These are phyloP conservation scores for Trypanosoma mega DNA, from an alignment of 208 protist species.

Conservation along the genomic window DNA sequence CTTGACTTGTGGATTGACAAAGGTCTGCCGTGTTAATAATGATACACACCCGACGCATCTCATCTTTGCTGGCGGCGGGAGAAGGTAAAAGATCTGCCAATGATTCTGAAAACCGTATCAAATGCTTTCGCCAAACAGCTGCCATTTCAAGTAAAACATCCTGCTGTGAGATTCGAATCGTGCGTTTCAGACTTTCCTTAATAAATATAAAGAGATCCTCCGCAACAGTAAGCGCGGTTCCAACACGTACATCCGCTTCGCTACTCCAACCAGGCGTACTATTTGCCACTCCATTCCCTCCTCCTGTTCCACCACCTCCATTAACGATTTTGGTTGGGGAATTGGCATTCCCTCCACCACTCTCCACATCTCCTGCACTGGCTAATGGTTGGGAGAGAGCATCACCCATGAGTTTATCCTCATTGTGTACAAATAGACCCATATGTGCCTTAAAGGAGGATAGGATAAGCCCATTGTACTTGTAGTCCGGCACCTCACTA, in stretches of 20 bases:
- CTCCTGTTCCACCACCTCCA: slow-evolving; percentile 1
- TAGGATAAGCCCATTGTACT: slow-evolving; percentile 82
- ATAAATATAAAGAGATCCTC: slow-evolving; percentile 92
- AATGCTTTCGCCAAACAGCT: slow-evolving; percentile 74
- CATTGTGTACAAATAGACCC: slow-evolving; percentile 75
- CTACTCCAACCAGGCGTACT: slow-evolving; percentile 61
- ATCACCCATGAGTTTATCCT: slow-evolving; percentile 83
- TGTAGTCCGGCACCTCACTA: slow-evolving; percentile 67
- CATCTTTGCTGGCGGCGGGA: slow-evolving; percentile 39
- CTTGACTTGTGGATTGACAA: slow-evolving; percentile 69
- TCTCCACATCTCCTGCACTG: slow-evolving; percentile 68
- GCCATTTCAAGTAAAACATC: slow-evolving; percentile 88
- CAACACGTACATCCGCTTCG: slow-evolving; percentile 50
- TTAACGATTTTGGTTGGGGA: neutral
- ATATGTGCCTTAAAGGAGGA: slow-evolving; percentile 85
- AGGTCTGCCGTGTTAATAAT: slow-evolving; percentile 86
- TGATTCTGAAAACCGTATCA: slow-evolving; percentile 54
- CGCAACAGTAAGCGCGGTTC: slow-evolving; percentile 69
- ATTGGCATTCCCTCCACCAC: too few relatives aligned
- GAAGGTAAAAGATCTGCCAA: slow-evolving; percentile 42
- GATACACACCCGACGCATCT: slow-evolving; percentile 79
- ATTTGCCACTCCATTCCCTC: slow-evolving; percentile 11
- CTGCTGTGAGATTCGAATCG: slow-evolving; percentile 80
- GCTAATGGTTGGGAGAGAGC: slow-evolving; percentile 79
- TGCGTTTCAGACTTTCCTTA: slow-evolving; percentile 83